phyloP scores from a whole-genome alignment of 495 filamentous ascomycete genomes.

The Aspergillus cavernicola region DNA sequence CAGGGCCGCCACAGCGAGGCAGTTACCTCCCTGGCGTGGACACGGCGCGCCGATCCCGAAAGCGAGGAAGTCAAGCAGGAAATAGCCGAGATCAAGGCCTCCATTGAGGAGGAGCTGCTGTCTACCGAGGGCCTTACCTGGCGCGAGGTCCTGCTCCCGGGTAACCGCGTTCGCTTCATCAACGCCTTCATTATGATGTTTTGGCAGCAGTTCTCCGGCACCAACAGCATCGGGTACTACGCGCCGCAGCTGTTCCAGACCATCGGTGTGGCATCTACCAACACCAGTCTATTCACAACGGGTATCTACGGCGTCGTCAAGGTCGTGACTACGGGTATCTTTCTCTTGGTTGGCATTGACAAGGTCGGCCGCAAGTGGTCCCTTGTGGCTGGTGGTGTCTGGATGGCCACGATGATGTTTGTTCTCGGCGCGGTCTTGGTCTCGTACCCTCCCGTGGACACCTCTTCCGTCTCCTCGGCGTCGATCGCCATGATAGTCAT shows the following conservation, averaged over 20 bases:
- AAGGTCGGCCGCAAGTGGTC: slow-evolving; percentile 62
- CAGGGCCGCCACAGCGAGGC: slow-evolving; percentile 43
- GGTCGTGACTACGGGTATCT: slow-evolving; percentile 55
- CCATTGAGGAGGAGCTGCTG: slow-evolving; percentile 45
- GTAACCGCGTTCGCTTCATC: slow-evolving; percentile 41
- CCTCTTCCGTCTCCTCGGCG: not conserved
- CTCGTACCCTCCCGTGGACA: slow-evolving; percentile 35
- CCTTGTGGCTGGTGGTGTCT: slow-evolving; percentile 65
- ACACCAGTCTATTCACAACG: slow-evolving; percentile 47
- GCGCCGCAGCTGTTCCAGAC: slow-evolving; percentile 50
- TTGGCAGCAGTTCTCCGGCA: slow-evolving; percentile 51
- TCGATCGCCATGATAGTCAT: slow-evolving; percentile 24
- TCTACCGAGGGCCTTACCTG: slow-evolving; percentile 44
- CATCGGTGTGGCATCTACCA: slow-evolving; percentile 40
- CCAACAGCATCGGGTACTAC: slow-evolving; percentile 50
- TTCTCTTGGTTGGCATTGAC: slow-evolving; percentile 67
- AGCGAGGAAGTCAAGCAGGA: slow-evolving; percentile 46
- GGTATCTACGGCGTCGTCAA: slow-evolving; percentile 52
- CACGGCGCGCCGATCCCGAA: slow-evolving; percentile 34
- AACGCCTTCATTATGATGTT: slow-evolving; percentile 45
- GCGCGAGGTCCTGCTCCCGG: slow-evolving; percentile 33
- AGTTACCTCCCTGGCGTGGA: slow-evolving; percentile 36
- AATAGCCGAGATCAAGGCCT: slow-evolving; percentile 59
- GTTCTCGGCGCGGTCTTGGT: slow-evolving; percentile 70
- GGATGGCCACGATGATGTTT: slow-evolving; percentile 66